These are phyloP conservation scores for Trametes cinnabarina DNA, from an alignment of 768 basidiomycete genomes.

Conservation along the genomic window DNA sequence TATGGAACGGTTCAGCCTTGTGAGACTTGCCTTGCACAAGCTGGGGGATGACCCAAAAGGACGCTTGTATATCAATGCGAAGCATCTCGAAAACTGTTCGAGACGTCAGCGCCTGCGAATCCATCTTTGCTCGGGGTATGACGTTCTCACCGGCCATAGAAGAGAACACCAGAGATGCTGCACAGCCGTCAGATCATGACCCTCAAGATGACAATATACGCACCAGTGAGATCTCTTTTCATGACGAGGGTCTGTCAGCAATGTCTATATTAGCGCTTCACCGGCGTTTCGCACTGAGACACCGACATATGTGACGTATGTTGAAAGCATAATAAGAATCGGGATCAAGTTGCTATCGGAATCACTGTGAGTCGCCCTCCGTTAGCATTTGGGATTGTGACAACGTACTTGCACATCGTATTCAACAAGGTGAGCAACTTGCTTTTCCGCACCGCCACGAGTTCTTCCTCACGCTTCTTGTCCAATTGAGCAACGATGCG, in stretches of 20 bases:
- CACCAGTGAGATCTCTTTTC: conserved; percentile 36
- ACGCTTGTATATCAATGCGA: conserved; percentile 2
- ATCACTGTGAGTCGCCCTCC: no score
- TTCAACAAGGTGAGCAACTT: conserved; percentile 49
- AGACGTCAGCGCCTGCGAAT: background rate
- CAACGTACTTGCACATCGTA: conserved; percentile 41
- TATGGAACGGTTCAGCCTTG: no score
- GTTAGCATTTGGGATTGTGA: no score
- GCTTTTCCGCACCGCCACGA: conserved; percentile 50
- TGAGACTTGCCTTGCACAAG: conserved; percentile 1
- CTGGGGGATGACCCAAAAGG: conserved; percentile 1
- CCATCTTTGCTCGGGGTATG: no score
- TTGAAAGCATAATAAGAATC: conserved; percentile 59
- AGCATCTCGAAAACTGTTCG: conserved; percentile 14
- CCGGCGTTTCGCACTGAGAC: background rate
- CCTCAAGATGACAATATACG: background rate
- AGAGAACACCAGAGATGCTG: conserved; percentile 20
- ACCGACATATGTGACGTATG: conserved; percentile 58
- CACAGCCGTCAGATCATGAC: background rate
- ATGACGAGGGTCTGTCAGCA: conserved; percentile 34
- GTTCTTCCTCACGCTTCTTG: conserved; percentile 59
- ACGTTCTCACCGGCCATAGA: conserved; percentile 15
- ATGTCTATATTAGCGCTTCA: background rate
- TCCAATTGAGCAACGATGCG: conserved; percentile 52
- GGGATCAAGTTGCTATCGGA: conserved; percentile 53